Percentiles rank a stretch among this genome's conserved stretches.
phyloP scores from a whole-genome alignment of 768 basidiomycete genomes.

The Dioszegia aurantiaca region DNA sequence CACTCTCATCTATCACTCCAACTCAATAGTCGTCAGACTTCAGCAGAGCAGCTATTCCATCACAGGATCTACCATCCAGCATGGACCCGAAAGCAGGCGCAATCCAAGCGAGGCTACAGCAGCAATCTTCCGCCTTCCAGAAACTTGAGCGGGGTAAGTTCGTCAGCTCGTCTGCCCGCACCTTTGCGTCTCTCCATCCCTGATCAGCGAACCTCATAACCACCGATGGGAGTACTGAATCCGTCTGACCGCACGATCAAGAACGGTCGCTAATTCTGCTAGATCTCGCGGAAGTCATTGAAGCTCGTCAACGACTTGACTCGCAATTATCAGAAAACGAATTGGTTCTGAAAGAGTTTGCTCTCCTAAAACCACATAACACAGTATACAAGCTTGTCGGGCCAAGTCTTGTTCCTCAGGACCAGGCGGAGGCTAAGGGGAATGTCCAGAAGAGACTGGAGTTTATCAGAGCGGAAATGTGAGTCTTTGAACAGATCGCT shows the following conservation, averaged over 20 bases:
- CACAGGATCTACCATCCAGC: background rate
- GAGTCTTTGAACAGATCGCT: too few relatives aligned
- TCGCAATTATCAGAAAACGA: slow-evolving; percentile 89
- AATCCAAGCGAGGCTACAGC: slow-evolving; percentile 58
- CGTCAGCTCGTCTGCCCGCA: too few relatives aligned
- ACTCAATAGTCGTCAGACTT: background rate
- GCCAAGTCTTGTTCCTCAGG: slow-evolving; percentile 84
- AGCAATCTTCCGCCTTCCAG: slow-evolving; percentile 70
- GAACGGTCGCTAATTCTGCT: slow-evolving; percentile 52
- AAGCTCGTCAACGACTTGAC: slow-evolving; percentile 80
- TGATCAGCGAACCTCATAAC: background rate
- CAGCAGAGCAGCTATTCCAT: too few relatives aligned
- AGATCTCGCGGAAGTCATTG: slow-evolving; percentile 71
- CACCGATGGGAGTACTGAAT: too few relatives aligned
- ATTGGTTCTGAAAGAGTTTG: slow-evolving; percentile 89
- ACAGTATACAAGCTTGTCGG: slow-evolving; percentile 87
- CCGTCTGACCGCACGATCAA: slow-evolving; percentile 20
- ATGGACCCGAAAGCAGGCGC: slow-evolving; percentile 34
- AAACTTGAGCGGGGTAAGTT: slow-evolving; percentile 64
- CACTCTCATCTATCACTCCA: background rate
- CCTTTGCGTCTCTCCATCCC: background rate
- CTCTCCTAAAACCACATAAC: slow-evolving; percentile 68
- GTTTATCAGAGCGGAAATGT: slow-evolving; percentile 88
- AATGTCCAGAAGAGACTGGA: slow-evolving; percentile 87
- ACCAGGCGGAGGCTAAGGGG: slow-evolving; percentile 75